A percentile compares a stretch with the other conserved stretches of the same genome.
These are phyloP conservation scores for Alternaria consortialis DNA, from an alignment of 2,329 filamentous ascomycete genomes.

Conservation along the genomic window DNA sequence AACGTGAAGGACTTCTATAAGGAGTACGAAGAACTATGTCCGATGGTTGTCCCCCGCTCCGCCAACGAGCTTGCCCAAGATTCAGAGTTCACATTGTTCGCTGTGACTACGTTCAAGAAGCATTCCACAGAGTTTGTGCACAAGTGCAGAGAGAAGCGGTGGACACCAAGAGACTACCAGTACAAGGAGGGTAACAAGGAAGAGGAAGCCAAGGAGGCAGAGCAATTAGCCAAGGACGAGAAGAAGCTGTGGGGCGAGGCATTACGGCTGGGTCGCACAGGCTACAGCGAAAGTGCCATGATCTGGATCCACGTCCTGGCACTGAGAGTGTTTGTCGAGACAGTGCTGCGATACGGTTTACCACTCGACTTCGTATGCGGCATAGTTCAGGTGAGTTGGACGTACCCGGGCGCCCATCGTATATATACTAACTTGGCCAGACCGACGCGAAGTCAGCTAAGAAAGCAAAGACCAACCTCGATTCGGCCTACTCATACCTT, in stretches of 20 bases:
- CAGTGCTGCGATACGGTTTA: constrained; percentile 92
- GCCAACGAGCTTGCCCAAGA: constrained; percentile 82
- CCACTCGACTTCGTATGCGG: constrained; percentile 89
- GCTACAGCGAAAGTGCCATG: constrained; percentile 96
- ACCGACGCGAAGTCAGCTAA: constrained; percentile 82
- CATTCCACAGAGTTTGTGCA: constrained; percentile 85
- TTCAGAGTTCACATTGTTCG: constrained; percentile 87
- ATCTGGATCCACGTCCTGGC: constrained; percentile 93
- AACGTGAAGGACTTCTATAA: constrained; percentile 87
- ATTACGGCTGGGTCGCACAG: constrained; percentile 84
- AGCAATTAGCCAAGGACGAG: constrained; percentile 83
- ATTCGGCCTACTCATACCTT: constrained; percentile 87
- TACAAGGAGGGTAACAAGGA: constrained; percentile 90
- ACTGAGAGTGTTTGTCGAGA: constrained; percentile 94
- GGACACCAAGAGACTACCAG: constrained; percentile 94
- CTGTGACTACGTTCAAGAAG: constrained; percentile 94
- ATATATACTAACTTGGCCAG: constrained; percentile 58
- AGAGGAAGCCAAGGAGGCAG: constrained; percentile 86
- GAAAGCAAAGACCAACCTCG: constrained; percentile 73
- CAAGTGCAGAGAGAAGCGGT: constrained; percentile 91
- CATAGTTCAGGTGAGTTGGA: constrained; percentile 73
- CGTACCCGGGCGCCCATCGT: neutral
- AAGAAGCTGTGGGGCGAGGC: constrained; percentile 93
- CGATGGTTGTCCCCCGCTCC: constrained; percentile 94
- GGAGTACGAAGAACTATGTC: constrained; percentile 85